These are phyloP conservation scores for Annona cherimola DNA, from an alignment of 164 flowering plant genomes.

Conservation along the genomic window DNA sequence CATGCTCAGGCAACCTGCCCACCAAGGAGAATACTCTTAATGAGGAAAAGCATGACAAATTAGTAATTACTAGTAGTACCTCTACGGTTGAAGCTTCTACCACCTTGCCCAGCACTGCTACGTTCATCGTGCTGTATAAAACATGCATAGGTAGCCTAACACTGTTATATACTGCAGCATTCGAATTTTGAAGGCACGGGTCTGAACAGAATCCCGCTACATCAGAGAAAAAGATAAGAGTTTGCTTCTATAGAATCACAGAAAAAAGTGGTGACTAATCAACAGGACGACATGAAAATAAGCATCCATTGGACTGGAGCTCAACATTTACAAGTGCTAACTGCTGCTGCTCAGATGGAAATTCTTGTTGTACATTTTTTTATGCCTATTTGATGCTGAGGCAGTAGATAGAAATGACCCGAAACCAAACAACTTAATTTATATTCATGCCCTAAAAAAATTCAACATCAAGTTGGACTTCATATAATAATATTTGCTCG, in stretches of 20 bases:
- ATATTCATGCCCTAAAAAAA: no score
- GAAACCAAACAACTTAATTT: no score
- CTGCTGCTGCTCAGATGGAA: neutral
- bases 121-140: conserved; percentile 93
- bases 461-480: no score
- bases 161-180: conserved; percentile 52
- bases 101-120: conserved; percentile 61
- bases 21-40: neutral
- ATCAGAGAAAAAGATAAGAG: conserved; percentile 27
- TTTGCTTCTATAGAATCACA: conserved; percentile 32
- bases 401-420: no score
- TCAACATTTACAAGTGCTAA: neutral
- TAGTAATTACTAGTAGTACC: conserved; percentile 46
- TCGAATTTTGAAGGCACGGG: conserved; percentile 29
- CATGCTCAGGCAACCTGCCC: no score
- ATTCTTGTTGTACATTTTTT: no score
- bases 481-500: no score
- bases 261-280: conserved; percentile 22
- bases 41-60: conserved; percentile 6
- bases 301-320: neutral
- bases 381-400: no score
- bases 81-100: conserved; percentile 45
- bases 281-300: neutral
- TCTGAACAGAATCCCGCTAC: conserved; percentile 44
- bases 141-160: conserved; percentile 72